Evolutionary conservation across 805 yeast species (phyloP).

Genomic region (Blastobotrys muscicola): DNA sequence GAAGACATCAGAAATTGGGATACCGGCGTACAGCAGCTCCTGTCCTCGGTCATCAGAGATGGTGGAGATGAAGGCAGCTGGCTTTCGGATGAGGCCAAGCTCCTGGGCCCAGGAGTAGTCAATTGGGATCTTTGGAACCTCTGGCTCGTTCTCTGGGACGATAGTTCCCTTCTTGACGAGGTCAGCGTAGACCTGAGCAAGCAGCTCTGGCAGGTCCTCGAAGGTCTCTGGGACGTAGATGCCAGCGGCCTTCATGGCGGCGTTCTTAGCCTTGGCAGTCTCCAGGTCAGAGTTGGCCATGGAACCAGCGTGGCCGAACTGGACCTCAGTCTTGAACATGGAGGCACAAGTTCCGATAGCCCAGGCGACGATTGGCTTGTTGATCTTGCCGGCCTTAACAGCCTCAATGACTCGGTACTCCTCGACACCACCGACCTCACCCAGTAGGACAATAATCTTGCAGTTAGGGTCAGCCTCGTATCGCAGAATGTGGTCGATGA

Average conservation of each 20-base stretch:
- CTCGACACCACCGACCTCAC: slow-evolving; percentile 67
- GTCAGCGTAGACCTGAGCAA: slow-evolving; percentile 63
- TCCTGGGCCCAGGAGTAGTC: slow-evolving; percentile 42
- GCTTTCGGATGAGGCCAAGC: slow-evolving; percentile 38
- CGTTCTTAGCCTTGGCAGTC: slow-evolving; percentile 57
- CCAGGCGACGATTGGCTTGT: slow-evolving; percentile 63
- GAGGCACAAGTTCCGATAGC: slow-evolving; percentile 64
- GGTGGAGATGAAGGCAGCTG: slow-evolving; percentile 39
- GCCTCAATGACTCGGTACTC: slow-evolving; percentile 65
- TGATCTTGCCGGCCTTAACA: slow-evolving; percentile 52
- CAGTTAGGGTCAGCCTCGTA: slow-evolving; percentile 55
- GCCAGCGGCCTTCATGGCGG: slow-evolving; percentile 85
- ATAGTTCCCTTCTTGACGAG: slow-evolving; percentile 37
- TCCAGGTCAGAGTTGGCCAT: slow-evolving; percentile 62
- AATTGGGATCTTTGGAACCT: slow-evolving; percentile 38
- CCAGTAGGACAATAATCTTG: slow-evolving; percentile 55
- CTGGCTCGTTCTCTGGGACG: slow-evolving; percentile 34
- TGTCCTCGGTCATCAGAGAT: slow-evolving; percentile 41
- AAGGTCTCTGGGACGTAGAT: slow-evolving; percentile 80
- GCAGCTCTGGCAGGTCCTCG: slow-evolving; percentile 35
- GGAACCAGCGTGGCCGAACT: slow-evolving; percentile 61
- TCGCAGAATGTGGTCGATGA: slow-evolving; percentile 57
- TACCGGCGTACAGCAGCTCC: slow-evolving; percentile 37
- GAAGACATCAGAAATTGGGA: slow-evolving; percentile 39
- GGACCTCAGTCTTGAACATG: slow-evolving; percentile 58